A percentile compares a stretch with the other conserved stretches of the same genome.
Conservation (phyloP, 164 flowering plant species). For the Aristolochia contorta region DNA sequence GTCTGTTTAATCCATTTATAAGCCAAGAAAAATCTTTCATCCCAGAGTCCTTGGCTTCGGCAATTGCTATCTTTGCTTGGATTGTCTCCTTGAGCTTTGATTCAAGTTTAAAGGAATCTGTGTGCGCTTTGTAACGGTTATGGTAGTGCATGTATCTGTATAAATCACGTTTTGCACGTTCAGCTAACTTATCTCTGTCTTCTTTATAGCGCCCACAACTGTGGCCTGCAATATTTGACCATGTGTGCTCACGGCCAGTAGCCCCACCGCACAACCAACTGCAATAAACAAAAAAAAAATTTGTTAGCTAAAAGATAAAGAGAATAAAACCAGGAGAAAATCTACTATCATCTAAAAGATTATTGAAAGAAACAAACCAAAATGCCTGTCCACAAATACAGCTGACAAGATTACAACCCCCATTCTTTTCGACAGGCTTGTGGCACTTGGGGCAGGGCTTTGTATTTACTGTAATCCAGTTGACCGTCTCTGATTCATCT, state of each 20-base stretch:
- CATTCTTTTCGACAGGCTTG: conserved; percentile 86
- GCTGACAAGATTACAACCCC: conserved; percentile 72
- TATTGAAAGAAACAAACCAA: conserved; percentile 43
- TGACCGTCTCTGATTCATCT: conserved; percentile 76
- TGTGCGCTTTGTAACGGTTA: conserved; percentile 44
- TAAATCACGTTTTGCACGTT: conserved; percentile 35
- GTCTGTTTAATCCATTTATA: conserved; percentile 40
- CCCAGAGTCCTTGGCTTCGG: conserved; percentile 23
- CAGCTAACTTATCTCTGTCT: conserved; percentile 21
- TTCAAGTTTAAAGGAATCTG: conserved; percentile 48
- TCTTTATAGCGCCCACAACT: conserved; percentile 49
- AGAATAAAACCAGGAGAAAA: neutral
- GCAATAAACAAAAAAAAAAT: conserved; percentile 4
- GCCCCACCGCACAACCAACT: conserved; percentile 66
- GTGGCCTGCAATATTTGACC: conserved; percentile 36
- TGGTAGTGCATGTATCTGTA: conserved; percentile 50
- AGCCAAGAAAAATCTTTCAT: conserved; percentile 38
- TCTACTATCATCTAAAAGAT: neutral
- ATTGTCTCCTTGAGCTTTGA: conserved; percentile 30
- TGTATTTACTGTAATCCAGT: conserved; percentile 77
- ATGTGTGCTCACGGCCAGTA: conserved; percentile 44
- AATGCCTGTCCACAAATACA: conserved; percentile 77
- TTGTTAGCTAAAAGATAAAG: neutral
- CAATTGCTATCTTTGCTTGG: conserved; percentile 16
- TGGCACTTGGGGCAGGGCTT: conserved; percentile 84